These are phyloP conservation scores for Triglochin maritima DNA, from an alignment of 106 monocot genomes.

Conservation along the genomic window DNA sequence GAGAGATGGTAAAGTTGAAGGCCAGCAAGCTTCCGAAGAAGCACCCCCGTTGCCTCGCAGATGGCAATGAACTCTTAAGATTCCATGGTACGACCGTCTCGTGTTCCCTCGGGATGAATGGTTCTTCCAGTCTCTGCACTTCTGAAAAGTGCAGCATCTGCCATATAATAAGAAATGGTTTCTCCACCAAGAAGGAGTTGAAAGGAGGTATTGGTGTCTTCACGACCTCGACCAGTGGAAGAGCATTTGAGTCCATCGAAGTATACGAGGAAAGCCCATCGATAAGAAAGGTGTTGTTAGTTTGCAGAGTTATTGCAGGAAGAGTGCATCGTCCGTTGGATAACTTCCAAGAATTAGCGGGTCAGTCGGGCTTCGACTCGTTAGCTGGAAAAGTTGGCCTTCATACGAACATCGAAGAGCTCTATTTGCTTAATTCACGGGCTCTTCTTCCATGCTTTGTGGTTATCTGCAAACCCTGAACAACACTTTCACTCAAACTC, in stretches of 20 bases:
- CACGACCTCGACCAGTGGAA: slow-evolving; percentile 79
- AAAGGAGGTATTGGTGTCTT: slow-evolving; percentile 64
- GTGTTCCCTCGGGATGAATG: slow-evolving; percentile 57
- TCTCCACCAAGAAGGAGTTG: slow-evolving; percentile 49
- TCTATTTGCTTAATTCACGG: slow-evolving; percentile 23
- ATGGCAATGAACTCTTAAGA: slow-evolving; percentile 83
- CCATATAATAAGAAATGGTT: slow-evolving; percentile 63
- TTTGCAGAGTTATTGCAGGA: slow-evolving; percentile 81
- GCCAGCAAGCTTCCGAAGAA: slow-evolving; percentile 87
- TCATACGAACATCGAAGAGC: slow-evolving; percentile 30
- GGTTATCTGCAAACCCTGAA: slow-evolving; percentile 24
- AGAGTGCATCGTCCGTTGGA: slow-evolving; percentile 83
- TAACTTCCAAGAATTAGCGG: slow-evolving; percentile 41
- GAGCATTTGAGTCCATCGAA: slow-evolving; percentile 65
- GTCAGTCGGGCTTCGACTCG: slow-evolving; percentile 25
- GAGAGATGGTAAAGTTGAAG: slow-evolving; percentile 65
- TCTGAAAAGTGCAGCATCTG: slow-evolving; percentile 69
- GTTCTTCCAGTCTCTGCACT: slow-evolving; percentile 57
- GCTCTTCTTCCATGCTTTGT: slow-evolving; percentile 32
- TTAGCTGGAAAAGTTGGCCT: slow-evolving; percentile 25
- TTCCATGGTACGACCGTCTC: slow-evolving; percentile 75
- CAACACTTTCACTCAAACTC: background rate
- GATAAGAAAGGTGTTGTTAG: slow-evolving; percentile 57
- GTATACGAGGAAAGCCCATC: slow-evolving; percentile 21
- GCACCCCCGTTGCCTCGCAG: slow-evolving; percentile 90